Evolutionary conservation across 768 basidiomycete species (phyloP).

Genomic region (Auricularia auricula-judae): DNA sequence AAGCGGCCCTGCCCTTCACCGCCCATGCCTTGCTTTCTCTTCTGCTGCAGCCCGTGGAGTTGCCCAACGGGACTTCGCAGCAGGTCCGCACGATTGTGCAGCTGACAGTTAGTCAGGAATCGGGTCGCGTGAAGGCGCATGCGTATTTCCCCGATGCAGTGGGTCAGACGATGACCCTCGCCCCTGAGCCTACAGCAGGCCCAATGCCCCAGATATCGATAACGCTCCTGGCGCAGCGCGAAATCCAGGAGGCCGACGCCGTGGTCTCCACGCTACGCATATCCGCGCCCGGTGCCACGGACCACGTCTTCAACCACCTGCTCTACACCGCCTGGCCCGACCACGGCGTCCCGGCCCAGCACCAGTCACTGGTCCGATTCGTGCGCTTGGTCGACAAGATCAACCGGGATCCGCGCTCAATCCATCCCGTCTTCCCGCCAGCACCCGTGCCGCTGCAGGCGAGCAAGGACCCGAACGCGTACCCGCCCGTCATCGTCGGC

Average conservation of each 20-base stretch:
- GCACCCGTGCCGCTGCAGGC: background rate
- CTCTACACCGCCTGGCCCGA: conserved; percentile 76
- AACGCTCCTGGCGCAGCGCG: conserved; percentile 37
- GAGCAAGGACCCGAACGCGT: conserved; percentile 29
- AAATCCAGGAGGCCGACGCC: conserved; percentile 48
- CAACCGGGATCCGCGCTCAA: conserved; percentile 37
- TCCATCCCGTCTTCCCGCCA: conserved; percentile 13
- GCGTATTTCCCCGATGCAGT: conserved; percentile 58
- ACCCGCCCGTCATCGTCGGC: conserved; percentile 71
- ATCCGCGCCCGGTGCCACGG: conserved; percentile 12
- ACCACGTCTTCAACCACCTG: conserved; percentile 51
- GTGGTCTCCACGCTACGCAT: conserved; percentile 51
- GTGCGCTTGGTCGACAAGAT: conserved; percentile 48
- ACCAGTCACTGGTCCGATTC: conserved; percentile 49
- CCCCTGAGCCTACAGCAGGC: conserved; percentile 37
- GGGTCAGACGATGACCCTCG: conserved; percentile 32
- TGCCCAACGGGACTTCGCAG: conserved; percentile 14
- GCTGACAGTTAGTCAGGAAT: conserved; percentile 63
- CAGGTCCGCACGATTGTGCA: conserved; percentile 68
- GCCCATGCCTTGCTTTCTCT: conserved; percentile 68
- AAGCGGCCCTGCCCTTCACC: conserved; percentile 65
- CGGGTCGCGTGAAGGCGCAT: conserved; percentile 61
- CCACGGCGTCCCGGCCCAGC: conserved; percentile 69
- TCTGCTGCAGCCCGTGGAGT: conserved; percentile 38
- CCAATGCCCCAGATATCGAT: conserved; percentile 41